Base-by-base conservation (phyloP, 2,329 filamentous ascomycete genomes). In the Chalaropsis ovoidea region DNA sequence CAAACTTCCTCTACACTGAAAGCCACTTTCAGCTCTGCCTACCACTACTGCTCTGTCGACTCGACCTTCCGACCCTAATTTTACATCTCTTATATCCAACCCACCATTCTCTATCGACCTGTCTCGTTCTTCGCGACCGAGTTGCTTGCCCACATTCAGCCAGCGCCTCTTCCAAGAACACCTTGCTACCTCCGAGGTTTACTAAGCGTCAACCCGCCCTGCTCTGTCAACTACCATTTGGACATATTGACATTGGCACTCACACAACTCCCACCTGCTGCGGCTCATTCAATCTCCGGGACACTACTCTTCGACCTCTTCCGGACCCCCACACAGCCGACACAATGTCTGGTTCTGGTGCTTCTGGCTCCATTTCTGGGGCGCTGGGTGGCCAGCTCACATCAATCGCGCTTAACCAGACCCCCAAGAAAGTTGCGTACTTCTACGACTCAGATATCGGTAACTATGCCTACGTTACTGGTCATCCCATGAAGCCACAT, bases 401-500 rank as follows among this genome's bases (percentile, higher is more conserved):
- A 69, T 77, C 79, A 60, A 75, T 76, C 52, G 80, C 80, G 65
- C 76, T 82, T 68, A 76, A 77, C 67, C 71, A 75, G 62, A 77
- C 79, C 31, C 77, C 79, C 64, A 95, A 94, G 78, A 90, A 93
- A 74, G 90, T 97, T 67, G 93, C 93, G 65, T 97, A 97, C 78
- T 97, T 97, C 76, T 97, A 97, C 81, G 93, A 97, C 74, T 95
- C 90, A 2, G 93, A 97, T 77, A 94, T 97, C 73, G 93, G 93
- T 70, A 97, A 97, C 76, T 97, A 96, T 79, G 92, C 93, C 74
- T 97, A 97, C 73, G 90, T 95, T 67, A 91, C 90, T 69, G 91
- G 90, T 22, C 94, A 99, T 79, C 94, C 94, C 52, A 99, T 99
- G 94, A 99, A 99, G 77, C 94, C 94, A 69, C 96, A 96, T 83